phyloP scores from a whole-genome alignment of 2,329 filamentous ascomycete genomes.

The Aspergillus persii region DNA sequence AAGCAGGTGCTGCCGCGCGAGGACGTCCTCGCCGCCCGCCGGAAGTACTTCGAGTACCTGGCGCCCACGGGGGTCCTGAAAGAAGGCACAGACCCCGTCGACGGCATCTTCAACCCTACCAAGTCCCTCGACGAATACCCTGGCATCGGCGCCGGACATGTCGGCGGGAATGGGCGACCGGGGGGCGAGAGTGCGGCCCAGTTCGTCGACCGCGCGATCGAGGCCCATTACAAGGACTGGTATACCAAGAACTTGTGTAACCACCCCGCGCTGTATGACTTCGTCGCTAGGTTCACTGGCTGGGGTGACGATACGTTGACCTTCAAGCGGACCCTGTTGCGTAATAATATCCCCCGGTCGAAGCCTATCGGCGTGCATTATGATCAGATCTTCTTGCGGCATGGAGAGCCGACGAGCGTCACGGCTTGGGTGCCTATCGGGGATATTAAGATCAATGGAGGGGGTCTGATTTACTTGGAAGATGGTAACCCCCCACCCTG shows the following conservation, averaged over 20 bases:
- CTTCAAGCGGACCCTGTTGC: conserved; percentile 51
- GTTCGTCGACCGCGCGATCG: conserved; percentile 53
- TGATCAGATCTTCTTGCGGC: conserved; percentile 57
- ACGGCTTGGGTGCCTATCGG: conserved; percentile 61
- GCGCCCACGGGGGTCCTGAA: conserved; percentile 57
- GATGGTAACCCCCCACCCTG: conserved; percentile 23
- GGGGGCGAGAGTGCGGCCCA: conserved; percentile 43
- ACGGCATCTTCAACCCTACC: conserved; percentile 53
- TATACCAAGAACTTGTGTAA: conserved; percentile 56
- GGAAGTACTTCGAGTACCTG: conserved; percentile 55
- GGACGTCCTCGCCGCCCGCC: conserved; percentile 53
- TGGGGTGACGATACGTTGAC: conserved; percentile 53
- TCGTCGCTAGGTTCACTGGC: conserved; percentile 52
- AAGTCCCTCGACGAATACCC: conserved; percentile 48
- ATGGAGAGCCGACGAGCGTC: conserved; percentile 55
- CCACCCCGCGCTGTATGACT: conserved; percentile 50
- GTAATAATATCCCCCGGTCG: conserved; percentile 57
- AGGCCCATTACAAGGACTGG: conserved; percentile 54
- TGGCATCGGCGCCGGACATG: conserved; percentile 54
- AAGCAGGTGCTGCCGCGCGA: conserved; percentile 54
- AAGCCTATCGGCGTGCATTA: conserved; percentile 61
- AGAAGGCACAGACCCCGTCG: conserved; percentile 50
- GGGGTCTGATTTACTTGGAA: conserved; percentile 60
- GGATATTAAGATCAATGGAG: conserved; percentile 53
- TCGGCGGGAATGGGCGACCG: conserved; percentile 46